Base-by-base conservation (phyloP, 208 protist species). In the Trypanosoma congolense region DNA sequence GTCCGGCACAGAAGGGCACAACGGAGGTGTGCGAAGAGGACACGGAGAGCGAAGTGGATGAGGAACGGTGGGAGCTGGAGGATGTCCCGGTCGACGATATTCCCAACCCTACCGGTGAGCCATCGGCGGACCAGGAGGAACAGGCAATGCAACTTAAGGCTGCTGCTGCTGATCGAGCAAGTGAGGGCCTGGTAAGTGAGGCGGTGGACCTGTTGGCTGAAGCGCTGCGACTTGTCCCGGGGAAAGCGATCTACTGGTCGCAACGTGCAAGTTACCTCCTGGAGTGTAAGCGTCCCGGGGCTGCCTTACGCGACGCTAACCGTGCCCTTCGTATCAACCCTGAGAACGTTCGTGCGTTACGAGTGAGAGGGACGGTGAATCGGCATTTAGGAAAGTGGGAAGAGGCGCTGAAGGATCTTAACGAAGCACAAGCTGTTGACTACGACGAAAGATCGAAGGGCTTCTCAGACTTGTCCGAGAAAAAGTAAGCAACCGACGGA, bases 221-320 rank as follows among this genome's bases (percentile, higher is more conserved):
- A 58, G 79, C 85, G 9, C 59, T 90, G 49, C 45, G 58, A 25
- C 54, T 80, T 29, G 78, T 69, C 38, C 81, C 79, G 16, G 52
- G 43, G 43, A 88, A 77, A 47, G 85, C 81, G 40, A 86, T 87
- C 73, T 86, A 86, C 70, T 92, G 82, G 78, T 75, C 79, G 16
- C 53, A 86, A 19, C 81, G 81, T 22, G 64, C 71, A 12, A 56
- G 74, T 41, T 90, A 83, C 47, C 53, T 82, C 35, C 71, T 92
- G 2, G 56, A 87, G 21, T 50, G 58, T 30, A 70, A 67, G 53
- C 70, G 63, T 24, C 79, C 76, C 2, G 43, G 43, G 4, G 78
- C 79, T 19, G 85, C 81, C 2, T 52, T 92, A 35, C 74, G 75
- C 21, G 79, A 90, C 55, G 76, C 79, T 33, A 77, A 64, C 63